Percentiles rank a stretch among this genome's conserved stretches.
These are phyloP conservation scores for Cryphonectria carpinicola DNA, from an alignment of 2,329 filamentous ascomycete genomes.

Conservation along the genomic window DNA sequence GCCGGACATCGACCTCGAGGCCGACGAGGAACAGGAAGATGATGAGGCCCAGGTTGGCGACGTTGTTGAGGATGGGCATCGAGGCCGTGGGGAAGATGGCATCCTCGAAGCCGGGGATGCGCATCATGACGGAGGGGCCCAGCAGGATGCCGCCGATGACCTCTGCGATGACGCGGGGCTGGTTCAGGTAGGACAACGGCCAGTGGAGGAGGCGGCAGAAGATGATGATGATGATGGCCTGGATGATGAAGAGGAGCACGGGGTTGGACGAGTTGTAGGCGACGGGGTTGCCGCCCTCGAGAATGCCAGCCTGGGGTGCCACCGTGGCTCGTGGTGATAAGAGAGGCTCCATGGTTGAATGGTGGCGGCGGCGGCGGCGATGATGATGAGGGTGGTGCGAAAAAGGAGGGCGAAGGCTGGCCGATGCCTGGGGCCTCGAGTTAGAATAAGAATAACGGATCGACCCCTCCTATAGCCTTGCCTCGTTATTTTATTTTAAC, in stretches of 20 bases:
- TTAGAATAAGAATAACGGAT: no score
- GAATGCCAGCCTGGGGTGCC: conserved; percentile 52
- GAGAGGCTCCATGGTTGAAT: conserved; percentile 36
- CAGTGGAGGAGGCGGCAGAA: conserved; percentile 74
- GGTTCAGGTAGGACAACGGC: conserved; percentile 70
- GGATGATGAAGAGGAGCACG: conserved; percentile 71
- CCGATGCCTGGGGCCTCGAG: no score
- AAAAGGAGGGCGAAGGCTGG: no score
- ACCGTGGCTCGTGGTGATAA: conserved; percentile 27
- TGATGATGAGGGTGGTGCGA: no score
- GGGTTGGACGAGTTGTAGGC: conserved; percentile 66
- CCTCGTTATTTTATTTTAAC: no score
- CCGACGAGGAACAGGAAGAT: conserved; percentile 88
- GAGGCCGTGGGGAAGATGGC: conserved; percentile 78
- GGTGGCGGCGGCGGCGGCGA: conserved; percentile 37
- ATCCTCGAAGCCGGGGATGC: conserved; percentile 75
- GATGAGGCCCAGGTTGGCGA: conserved; percentile 82
- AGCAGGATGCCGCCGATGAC: conserved; percentile 80
- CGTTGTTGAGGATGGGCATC: conserved; percentile 74
- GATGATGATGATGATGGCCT: conserved; percentile 72
- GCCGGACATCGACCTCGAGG: conserved; percentile 81
- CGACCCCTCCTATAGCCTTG: no score
- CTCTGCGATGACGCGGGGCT: conserved; percentile 79
- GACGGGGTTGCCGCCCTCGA: conserved; percentile 67
- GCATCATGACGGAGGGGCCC: conserved; percentile 85